Evolutionary conservation across 2,329 filamentous ascomycete genomes (phyloP).

Genomic region (Trichoderma polysporum): DNA sequence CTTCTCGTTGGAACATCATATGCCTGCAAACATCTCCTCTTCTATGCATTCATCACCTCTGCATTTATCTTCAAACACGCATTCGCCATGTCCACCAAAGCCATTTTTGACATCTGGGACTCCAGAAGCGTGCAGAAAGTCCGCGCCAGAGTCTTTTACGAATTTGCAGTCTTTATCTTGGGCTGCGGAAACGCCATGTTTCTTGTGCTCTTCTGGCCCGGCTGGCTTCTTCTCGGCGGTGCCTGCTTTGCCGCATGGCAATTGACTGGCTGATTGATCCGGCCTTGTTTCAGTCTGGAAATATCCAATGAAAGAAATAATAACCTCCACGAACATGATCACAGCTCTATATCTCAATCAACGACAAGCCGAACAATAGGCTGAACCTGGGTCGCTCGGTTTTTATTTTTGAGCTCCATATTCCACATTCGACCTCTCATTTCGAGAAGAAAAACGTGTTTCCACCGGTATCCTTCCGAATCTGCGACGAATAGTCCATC

Average conservation of each 20-base stretch:
- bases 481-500: slow-evolving; percentile 75
- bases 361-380: background rate
- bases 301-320: background rate
- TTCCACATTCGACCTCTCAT: slow-evolving; percentile 28
- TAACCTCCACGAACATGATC: background rate
- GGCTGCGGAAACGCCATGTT: slow-evolving; percentile 50
- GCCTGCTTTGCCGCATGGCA: slow-evolving; percentile 37
- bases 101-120: slow-evolving; percentile 38
- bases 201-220: slow-evolving; percentile 57
- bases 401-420: background rate
- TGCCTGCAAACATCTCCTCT: slow-evolving; percentile 35
- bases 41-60: slow-evolving; percentile 30
- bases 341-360: background rate
- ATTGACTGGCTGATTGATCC: slow-evolving; percentile 35
- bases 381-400: background rate
- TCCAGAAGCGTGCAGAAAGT: slow-evolving; percentile 37
- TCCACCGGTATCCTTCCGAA: slow-evolving; percentile 80
- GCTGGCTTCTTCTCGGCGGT: slow-evolving; percentile 50
- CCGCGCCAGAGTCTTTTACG: slow-evolving; percentile 50
- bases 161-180: slow-evolving; percentile 52
- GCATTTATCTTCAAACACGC: slow-evolving; percentile 31
- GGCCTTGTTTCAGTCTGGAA: background rate
- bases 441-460: slow-evolving; percentile 87
- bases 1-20: slow-evolving; percentile 28
- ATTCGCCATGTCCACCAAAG: slow-evolving; percentile 30